Conservation (phyloP, 176 grass and related monocot species). For the Musa schizocarpa region DNA sequence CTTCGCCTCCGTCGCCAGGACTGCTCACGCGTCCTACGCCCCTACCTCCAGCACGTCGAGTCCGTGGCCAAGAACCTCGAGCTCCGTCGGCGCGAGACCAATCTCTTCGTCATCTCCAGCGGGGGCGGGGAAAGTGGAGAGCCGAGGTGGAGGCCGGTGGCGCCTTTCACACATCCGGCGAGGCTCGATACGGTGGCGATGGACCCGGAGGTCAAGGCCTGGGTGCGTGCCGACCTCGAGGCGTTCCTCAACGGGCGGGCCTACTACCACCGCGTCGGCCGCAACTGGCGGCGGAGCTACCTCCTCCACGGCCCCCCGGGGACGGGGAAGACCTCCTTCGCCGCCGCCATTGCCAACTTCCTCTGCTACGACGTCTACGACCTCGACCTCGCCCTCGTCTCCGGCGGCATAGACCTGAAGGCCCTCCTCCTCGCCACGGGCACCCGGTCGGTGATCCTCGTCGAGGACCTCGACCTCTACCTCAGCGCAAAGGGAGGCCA, state of each 20-base stretch:
- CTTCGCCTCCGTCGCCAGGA: constrained; percentile 52
- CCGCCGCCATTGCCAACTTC: constrained; percentile 83
- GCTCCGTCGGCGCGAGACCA: constrained; percentile 35
- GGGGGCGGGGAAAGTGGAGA: constrained; percentile 10
- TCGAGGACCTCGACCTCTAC: constrained; percentile 73
- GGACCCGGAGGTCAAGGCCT: constrained; percentile 68
- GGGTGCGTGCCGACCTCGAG: constrained; percentile 62
- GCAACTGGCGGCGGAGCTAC: constrained; percentile 83
- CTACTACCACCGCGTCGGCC: constrained; percentile 65
- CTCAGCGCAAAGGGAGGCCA: constrained; percentile 9
- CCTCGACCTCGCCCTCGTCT: constrained; percentile 41
- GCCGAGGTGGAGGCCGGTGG: constrained; percentile 29
- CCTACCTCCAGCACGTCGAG: constrained; percentile 65
- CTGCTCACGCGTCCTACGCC: constrained; percentile 44
- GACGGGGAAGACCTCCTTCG: constrained; percentile 88
- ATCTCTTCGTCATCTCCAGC: constrained; percentile 38
- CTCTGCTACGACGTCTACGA: constrained; percentile 78
- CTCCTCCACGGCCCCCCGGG: constrained; percentile 69
- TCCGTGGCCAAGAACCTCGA: constrained; percentile 52
- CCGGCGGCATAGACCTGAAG: constrained; percentile 33
- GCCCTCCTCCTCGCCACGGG: constrained; percentile 55
- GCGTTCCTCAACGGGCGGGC: constrained; percentile 58
- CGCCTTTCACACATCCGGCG: constrained; percentile 70
- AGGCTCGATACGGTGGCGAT: constrained; percentile 67
- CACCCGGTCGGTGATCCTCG: constrained; percentile 54